Base-by-base conservation (phyloP, 129 eudicot genomes). In the Tanacetum coccineum region DNA sequence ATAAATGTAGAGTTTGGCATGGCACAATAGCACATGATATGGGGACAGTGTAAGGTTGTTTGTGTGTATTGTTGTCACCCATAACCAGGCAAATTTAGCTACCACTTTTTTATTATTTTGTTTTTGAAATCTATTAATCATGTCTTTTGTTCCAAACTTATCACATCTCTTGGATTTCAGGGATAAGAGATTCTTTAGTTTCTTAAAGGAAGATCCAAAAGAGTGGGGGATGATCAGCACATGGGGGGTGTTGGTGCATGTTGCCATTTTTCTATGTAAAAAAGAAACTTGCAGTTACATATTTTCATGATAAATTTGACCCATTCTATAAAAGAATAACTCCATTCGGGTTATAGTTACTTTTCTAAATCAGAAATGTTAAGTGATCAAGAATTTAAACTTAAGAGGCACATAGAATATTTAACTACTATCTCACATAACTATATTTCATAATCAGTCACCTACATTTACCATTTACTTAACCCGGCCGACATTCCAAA, bases 11-110 rank as follows among this genome's bases (percentile, higher is more conserved):
- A 67, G 74, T 78, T 79, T 68, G 67, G 78, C 77, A 32, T 59
- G 48, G 62, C 47, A 60, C 68, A 75, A 36, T 61, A 64, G 82
- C 94, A 89, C 95, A 86, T 86, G 97, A 84, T 62, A 73, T 59
- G 78, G 82, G 89, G 83, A 73, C 83, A 71, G 42, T 62, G 47
- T 73, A 30, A 70, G 70, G 62, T 71, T 76, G 72, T 69, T 72
- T 60, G 21, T 75, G 81, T 67, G 25, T 64, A 82, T 77, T 78
- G 44, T 74, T 84, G 95, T 83, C 88, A 80, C 86, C 80, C 77
- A 28, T 72, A 70, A 73, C 71, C 80, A 84, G 79, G 85, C 90
- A 83, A 74, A 64, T 46, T 32, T 79, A 70, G 77, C 68, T 76
- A 59, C 64, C 39, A 60, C 57, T 61, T 59, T 59, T 59, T 75